Conservation (phyloP, 352 stramenopile species). For the Pythium guiyangense region DNA sequence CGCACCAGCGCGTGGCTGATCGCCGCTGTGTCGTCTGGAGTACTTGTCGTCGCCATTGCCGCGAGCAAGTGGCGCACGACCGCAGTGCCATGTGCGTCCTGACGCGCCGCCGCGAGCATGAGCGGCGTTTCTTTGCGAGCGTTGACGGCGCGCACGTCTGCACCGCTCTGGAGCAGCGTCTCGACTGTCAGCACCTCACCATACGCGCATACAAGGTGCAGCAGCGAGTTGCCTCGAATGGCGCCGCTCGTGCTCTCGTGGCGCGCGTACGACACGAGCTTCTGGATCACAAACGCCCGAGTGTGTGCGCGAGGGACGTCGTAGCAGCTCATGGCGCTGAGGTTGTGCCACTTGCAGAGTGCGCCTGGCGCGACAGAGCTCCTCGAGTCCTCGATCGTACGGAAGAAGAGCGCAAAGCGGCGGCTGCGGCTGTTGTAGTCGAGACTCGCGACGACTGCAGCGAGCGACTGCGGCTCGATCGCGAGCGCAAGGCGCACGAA, state of each 20-base stretch:
- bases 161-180: conserved; percentile 33
- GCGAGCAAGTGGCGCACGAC: conserved; percentile 31
- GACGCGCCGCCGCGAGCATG: conserved; percentile 29
- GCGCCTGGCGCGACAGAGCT: conserved; percentile 20
- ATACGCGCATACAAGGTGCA: conserved; percentile 35
- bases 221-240: conserved; percentile 20
- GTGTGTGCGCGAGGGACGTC: conserved; percentile 24
- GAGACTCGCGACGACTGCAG: neutral
- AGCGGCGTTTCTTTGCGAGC: conserved; percentile 23
- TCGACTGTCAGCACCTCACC: conserved; percentile 33
- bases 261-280: conserved; percentile 40
- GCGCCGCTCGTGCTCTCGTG: conserved; percentile 13
- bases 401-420: conserved; percentile 12
- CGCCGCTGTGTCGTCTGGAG: conserved; percentile 3
- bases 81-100: conserved; percentile 27
- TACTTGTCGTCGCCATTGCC: conserved; percentile 4
- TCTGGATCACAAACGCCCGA: conserved; percentile 37
- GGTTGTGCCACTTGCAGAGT: conserved; percentile 48
- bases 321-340: conserved; percentile 50
- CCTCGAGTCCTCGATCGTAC: conserved; percentile 18
- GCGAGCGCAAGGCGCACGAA: conserved; percentile 43
- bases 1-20: conserved; percentile 29
- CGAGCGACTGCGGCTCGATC: conserved; percentile 23
- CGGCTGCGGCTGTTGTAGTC: neutral
- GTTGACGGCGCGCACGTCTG: conserved; percentile 26